Conservation (phyloP, 2,329 filamentous ascomycete species). For the Cladosporium sp. region DNA sequence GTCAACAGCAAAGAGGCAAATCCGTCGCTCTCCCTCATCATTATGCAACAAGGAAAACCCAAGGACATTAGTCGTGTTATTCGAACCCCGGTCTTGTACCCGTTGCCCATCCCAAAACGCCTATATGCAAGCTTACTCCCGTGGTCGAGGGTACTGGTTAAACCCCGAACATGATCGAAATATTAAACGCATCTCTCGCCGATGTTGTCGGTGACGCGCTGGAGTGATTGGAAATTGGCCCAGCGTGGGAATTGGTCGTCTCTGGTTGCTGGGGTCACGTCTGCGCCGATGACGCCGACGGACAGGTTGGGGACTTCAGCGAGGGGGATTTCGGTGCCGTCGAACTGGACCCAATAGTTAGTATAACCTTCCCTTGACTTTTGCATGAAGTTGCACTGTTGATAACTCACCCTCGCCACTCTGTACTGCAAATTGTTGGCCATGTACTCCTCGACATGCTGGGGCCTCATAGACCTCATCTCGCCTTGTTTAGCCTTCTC, state of each 20-base stretch:
- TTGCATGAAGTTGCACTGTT: neutral
- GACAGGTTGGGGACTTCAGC: constrained; percentile 34
- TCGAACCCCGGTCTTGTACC: neutral
- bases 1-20: too few species aligned
- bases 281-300: constrained; percentile 36
- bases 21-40: neutral
- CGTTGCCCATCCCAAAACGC: neutral
- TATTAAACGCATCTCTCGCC: neutral
- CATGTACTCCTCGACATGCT: constrained; percentile 28
- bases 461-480: constrained; percentile 29
- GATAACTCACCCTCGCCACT: constrained; percentile 25
- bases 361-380: neutral
- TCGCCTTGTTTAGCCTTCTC: constrained; percentile 30
- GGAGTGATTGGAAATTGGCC: constrained; percentile 25
- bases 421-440: constrained; percentile 32
- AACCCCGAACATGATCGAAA: neutral
- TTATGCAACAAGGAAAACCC: neutral
- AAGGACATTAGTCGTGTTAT: neutral
- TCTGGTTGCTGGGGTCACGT: constrained; percentile 33
- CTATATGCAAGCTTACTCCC: constrained; percentile 5
- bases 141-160: neutral
- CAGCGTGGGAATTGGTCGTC: constrained; percentile 34
- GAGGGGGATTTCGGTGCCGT: constrained; percentile 31
- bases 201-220: constrained; percentile 9
- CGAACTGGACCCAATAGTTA: constrained; percentile 26